These are phyloP conservation scores for Centella asiatica DNA, from an alignment of 129 eudicot genomes.

Conservation along the genomic window DNA sequence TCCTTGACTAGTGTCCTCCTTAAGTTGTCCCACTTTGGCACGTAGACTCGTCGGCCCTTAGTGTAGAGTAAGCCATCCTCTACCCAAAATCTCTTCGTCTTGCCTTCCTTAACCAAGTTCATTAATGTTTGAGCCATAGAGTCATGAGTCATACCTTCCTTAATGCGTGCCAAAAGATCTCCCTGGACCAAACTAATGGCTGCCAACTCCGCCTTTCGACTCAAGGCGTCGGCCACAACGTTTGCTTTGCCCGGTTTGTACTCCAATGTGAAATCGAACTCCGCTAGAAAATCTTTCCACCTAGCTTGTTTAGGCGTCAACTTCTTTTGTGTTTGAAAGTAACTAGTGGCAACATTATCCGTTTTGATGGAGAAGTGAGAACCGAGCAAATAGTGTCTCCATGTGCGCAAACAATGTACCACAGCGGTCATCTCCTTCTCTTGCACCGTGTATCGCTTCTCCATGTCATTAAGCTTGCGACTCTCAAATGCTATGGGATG, in stretches of 20 bases:
- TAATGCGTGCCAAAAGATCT: neutral
- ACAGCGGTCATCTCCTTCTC: neutral
- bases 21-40: neutral
- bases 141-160: neutral
- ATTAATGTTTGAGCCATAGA: too few species aligned
- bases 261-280: neutral
- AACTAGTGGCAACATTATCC: too few species aligned
- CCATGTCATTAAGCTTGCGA: neutral
- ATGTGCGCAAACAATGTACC: neutral
- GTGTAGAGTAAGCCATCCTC: neutral
- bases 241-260: neutral
- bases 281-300: slow-evolving; percentile 2
- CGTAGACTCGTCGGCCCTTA: neutral
- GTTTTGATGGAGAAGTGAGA: too few species aligned
- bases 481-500: neutral
- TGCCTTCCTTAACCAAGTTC: too few species aligned
- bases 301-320: neutral
- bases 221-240: neutral
- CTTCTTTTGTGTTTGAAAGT: neutral
- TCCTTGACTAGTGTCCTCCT: neutral
- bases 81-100: neutral
- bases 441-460: neutral
- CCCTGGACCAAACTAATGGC: neutral
- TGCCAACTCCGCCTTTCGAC: neutral
- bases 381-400: neutral